Conservation (phyloP, 148 eudicot genomes). For the Camellia granthamiana region DNA sequence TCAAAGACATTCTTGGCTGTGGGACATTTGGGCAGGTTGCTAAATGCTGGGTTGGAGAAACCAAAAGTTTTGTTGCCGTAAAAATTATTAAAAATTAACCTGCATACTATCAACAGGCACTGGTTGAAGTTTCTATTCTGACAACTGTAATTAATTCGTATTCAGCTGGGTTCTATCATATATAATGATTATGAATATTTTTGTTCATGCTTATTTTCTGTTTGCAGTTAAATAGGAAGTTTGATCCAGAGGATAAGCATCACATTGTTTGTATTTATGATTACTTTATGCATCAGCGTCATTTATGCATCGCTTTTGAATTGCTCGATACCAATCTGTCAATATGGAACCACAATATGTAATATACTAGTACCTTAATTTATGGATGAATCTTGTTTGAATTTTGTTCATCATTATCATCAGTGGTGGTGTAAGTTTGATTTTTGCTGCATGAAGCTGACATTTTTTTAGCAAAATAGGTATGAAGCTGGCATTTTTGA, state of each 20-base stretch:
- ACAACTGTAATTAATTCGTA: slow-evolving; percentile 47
- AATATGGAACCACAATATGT: slow-evolving; percentile 24
- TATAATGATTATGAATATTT: slow-evolving; percentile 11
- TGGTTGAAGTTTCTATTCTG: slow-evolving; percentile 93
- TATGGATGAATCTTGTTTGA: not conserved
- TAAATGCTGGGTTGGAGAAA: slow-evolving; percentile 92
- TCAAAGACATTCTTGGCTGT: slow-evolving; percentile 93
- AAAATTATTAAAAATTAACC: slow-evolving; percentile 94
- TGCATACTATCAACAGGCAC: slow-evolving; percentile 92
- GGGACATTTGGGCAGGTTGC: slow-evolving; percentile 99
- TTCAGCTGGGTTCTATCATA: slow-evolving; percentile 18
- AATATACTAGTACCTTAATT: not conserved
- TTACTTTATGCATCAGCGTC: slow-evolving; percentile 82
- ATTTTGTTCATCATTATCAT: not conserved
- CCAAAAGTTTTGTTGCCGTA: slow-evolving; percentile 75
- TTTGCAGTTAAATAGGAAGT: slow-evolving; percentile 79
- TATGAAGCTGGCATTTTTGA: slow-evolving; percentile 48
- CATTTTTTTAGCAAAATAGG: slow-evolving; percentile 33
- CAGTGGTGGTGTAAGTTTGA: not conserved
- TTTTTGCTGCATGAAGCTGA: slow-evolving; percentile 3
- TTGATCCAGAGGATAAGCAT: slow-evolving; percentile 94
- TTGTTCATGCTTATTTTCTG: slow-evolving; percentile 8
- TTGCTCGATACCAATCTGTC: slow-evolving; percentile 86
- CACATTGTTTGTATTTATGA: slow-evolving; percentile 96
- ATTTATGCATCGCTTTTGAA: slow-evolving; percentile 90